These are phyloP conservation scores for Eimeria praecox DNA, from an alignment of 169 alveolate species.

Conservation along the genomic window DNA sequence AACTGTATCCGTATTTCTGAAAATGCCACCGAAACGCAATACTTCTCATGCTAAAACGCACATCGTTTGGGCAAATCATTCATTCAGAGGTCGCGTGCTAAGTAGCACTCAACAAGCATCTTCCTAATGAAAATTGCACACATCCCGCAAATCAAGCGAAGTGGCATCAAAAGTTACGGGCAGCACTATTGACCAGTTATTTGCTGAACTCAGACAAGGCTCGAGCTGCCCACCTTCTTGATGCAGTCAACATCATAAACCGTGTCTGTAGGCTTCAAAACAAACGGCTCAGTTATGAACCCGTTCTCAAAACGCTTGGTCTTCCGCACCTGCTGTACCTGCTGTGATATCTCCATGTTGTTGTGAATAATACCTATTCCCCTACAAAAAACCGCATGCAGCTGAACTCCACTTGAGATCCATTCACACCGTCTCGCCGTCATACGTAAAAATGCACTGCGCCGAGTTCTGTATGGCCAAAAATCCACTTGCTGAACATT, in stretches of 20 bases:
- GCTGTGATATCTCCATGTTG: slow-evolving; percentile 91
- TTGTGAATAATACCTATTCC: slow-evolving; percentile 96
- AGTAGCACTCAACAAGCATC: background rate
- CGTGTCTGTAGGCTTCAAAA: slow-evolving; percentile 91
- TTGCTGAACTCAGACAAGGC: background rate
- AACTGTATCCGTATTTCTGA: slow-evolving; percentile 84
- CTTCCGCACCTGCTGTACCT: slow-evolving; percentile 91
- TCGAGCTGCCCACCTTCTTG: slow-evolving; percentile 76
- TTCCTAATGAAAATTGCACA: background rate
- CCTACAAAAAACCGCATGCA: slow-evolving; percentile 66
- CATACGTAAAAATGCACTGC: background rate
- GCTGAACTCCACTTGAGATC: background rate
- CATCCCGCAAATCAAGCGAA: background rate
- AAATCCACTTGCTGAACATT: background rate
- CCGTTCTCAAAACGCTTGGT: slow-evolving; percentile 96
- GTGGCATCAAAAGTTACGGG: background rate
- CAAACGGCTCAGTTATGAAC: slow-evolving; percentile 92
- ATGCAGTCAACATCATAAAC: slow-evolving; percentile 89
- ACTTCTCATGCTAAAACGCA: background rate
- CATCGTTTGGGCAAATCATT: background rate
- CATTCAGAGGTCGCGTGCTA: background rate
- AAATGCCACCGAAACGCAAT: background rate
- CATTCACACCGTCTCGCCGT: background rate
- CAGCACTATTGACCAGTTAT: background rate
- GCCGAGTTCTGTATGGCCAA: background rate